These are phyloP conservation scores for Aspergillus sclerotioniger DNA, from an alignment of 495 filamentous ascomycete genomes.

Conservation along the genomic window DNA sequence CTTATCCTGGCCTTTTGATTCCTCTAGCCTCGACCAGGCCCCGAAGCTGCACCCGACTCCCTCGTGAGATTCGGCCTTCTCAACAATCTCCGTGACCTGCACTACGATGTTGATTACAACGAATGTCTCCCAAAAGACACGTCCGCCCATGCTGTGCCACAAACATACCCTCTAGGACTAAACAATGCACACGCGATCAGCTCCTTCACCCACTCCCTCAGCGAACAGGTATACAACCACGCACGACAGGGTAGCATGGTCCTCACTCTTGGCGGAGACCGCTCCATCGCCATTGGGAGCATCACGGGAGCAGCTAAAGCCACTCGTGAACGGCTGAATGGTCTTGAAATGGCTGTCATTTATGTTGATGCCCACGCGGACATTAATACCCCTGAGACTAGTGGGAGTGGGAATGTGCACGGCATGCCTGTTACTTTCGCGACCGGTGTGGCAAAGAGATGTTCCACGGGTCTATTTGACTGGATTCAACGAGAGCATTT, in stretches of 20 bases:
- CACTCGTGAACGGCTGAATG: constrained; percentile 61
- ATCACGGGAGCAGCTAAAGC: constrained; percentile 72
- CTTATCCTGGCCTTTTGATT: too few relatives aligned
- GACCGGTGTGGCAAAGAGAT: constrained; percentile 63
- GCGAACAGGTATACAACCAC: constrained; percentile 73
- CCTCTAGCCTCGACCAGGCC: too few relatives aligned
- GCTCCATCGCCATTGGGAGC: constrained; percentile 83
- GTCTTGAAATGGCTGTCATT: constrained; percentile 73
- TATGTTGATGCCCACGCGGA: constrained; percentile 92
- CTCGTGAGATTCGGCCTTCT: too few relatives aligned
- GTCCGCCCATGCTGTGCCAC: too few relatives aligned
- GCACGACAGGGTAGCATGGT: constrained; percentile 74
- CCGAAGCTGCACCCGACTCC: too few relatives aligned
- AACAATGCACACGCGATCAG: constrained; percentile 76
- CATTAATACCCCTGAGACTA: constrained; percentile 86
- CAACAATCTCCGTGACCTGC: too few relatives aligned
- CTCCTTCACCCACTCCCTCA: constrained; percentile 65
- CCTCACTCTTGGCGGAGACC: constrained; percentile 83
- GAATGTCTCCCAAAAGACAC: too few relatives aligned
- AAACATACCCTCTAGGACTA: neutral
- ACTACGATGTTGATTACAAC: too few relatives aligned
- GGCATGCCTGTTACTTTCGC: constrained; percentile 88
- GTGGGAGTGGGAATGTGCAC: constrained; percentile 78
- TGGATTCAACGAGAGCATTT: constrained; percentile 61
- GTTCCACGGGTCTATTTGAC: constrained; percentile 59